phyloP scores from a whole-genome alignment of 1,284 basidiomycete genomes.

The Microbotryum saponariae region DNA sequence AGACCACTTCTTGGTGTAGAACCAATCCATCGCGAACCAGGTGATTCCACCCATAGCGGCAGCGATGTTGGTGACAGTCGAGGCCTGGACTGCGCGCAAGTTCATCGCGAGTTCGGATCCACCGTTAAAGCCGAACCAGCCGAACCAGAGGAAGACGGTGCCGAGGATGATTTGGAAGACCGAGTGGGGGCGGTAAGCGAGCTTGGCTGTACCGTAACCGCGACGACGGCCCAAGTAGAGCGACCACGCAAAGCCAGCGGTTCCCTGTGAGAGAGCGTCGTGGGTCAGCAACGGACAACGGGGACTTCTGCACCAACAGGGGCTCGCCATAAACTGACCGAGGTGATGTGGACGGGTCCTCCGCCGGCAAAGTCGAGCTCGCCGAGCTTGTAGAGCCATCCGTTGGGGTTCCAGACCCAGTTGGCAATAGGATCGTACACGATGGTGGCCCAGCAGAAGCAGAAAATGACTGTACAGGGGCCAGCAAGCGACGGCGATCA shows the following conservation, averaged over 20 bases:
- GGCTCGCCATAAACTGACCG: not conserved
- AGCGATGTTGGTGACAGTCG: constrained; percentile 82
- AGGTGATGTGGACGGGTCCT: constrained; percentile 57
- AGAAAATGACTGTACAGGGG: constrained; percentile 52
- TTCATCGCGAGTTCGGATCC: constrained; percentile 83
- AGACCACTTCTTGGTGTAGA: constrained; percentile 74
- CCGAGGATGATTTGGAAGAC: constrained; percentile 83
- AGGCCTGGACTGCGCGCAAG: constrained; percentile 73
- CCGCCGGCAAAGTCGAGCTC: constrained; percentile 63
- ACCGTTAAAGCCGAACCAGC: constrained; percentile 75
- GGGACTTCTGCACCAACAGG: no score
- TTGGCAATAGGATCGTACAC: constrained; percentile 77
- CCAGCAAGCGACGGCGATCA: not conserved
- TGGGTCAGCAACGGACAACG: not conserved
- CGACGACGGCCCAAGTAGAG: constrained; percentile 80
- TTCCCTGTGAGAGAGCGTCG: constrained; percentile 64
- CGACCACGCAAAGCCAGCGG: constrained; percentile 79
- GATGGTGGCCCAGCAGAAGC: constrained; percentile 80
- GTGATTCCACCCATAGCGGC: constrained; percentile 67
- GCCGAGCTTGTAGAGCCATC: constrained; percentile 86
- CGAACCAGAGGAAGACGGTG: constrained; percentile 83
- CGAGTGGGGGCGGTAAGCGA: constrained; percentile 88
- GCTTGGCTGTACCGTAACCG: constrained; percentile 77
- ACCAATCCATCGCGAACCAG: constrained; percentile 79
- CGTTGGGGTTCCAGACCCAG: constrained; percentile 88